Base-by-base conservation (phyloP, 140 eudicot species). In the Erigeron philadelphicus region DNA sequence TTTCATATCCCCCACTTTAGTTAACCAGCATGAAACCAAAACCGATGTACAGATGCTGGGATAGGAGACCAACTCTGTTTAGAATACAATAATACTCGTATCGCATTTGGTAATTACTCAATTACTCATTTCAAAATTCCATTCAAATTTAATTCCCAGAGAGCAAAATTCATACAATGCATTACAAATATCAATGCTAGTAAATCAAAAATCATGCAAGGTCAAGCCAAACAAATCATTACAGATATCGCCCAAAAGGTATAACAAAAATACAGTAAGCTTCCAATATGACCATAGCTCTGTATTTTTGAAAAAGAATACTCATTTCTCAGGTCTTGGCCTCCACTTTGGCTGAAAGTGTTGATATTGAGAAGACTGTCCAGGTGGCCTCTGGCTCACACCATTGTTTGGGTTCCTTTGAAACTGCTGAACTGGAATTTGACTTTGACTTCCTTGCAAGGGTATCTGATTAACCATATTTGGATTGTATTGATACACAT, bases 301-400 rank as follows among this genome's bases (percentile, higher is more conserved):
- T 74, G 61, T 55, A 59, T 45, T 59, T 72, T 56, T 52, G 66
- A 55, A 75, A 9, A 12, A 56, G 57, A 47, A 47, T 5, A 71
- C 45, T 68, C 77, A 72, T 43, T 9, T 84, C 46, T 78, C 81
- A 25, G 82, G 52, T 81, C 71, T 82, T 56, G 87, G 86, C 79
- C 76, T 82, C 95, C 95, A 87, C 9, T 63, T 66, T 62, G 80
- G 83, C 72, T 74, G 83, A 58, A 9, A 68, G 52, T 48, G 78
- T 64, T 66, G 82, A 63, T 23, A 66, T 53, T 76, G 81, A 66
- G 86, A 66, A 17, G 82, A 72, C 53, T 57, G 73, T 43, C 73
- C 73, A 54, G 48, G 38, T 61, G 68, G 53, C 18, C 70, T 64
- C 40, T 43, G 54, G 54, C 18, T 46, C 21, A 1, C 21, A 38